Evolutionary conservation across 345 rosid genomes (phyloP).

Genomic region (Hypericum androsaemum): DNA sequence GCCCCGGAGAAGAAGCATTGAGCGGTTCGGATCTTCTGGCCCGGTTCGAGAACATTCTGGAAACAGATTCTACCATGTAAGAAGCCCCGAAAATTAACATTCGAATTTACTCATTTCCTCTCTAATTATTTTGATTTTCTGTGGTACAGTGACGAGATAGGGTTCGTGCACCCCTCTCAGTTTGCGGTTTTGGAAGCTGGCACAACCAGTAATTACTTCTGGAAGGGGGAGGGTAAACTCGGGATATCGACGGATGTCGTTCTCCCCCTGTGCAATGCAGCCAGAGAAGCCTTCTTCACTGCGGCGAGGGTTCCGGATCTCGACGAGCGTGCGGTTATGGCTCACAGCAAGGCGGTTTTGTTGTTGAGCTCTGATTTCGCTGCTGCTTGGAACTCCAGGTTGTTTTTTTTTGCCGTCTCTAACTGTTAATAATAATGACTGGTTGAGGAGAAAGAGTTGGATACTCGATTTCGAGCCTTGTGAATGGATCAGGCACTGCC

Average conservation of each 20-base stretch:
- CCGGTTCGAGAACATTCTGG: slow-evolving; percentile 48
- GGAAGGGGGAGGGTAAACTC: slow-evolving; percentile 66
- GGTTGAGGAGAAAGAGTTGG: too few species aligned
- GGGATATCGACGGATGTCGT: slow-evolving; percentile 64
- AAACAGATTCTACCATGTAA: slow-evolving; percentile 73
- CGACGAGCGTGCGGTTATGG: slow-evolving; percentile 44
- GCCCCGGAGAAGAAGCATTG: too few species aligned
- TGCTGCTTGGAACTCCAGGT: slow-evolving; percentile 96
- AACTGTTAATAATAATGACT: background rate
- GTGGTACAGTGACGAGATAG: slow-evolving; percentile 71
- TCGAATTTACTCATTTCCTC: background rate
- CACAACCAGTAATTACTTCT: slow-evolving; percentile 32
- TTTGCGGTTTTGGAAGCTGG: slow-evolving; percentile 38
- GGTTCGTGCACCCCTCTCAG: slow-evolving; percentile 85
- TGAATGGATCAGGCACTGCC: too few species aligned
- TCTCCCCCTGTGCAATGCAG: slow-evolving; percentile 45
- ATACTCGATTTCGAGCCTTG: too few species aligned
- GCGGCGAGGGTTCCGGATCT: slow-evolving; percentile 14
- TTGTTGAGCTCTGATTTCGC: slow-evolving; percentile 74
- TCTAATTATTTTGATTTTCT: background rate
- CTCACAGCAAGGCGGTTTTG: slow-evolving; percentile 63
- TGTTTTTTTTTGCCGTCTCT: slow-evolving; percentile 1
- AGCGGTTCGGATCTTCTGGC: slow-evolving; percentile 28
- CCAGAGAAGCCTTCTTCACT: slow-evolving; percentile 44
- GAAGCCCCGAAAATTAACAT: slow-evolving; percentile 7